These are phyloP conservation scores for Fraxinus quadrangulata DNA, from an alignment of 257 asterid genomes.

Conservation along the genomic window DNA sequence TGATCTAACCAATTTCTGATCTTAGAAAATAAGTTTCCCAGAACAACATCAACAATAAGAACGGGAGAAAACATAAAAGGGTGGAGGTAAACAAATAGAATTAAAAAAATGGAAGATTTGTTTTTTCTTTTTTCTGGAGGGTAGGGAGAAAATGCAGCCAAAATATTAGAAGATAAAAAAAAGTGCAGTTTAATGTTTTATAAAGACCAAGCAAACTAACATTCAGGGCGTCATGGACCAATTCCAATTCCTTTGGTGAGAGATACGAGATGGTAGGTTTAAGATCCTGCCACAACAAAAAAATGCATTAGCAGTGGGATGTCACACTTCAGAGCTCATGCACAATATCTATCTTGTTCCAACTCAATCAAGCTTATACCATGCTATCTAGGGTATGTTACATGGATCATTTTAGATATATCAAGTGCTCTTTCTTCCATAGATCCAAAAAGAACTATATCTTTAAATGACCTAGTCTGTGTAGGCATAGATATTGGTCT, in stretches of 20 bases:
- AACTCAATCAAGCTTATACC: background rate
- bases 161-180: background rate
- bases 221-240: constrained; percentile 64
- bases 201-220: constrained; percentile 48
- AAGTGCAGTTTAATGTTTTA: background rate
- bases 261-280: constrained; percentile 76
- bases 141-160: constrained; percentile 1
- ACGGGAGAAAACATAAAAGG: background rate
- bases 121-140: background rate
- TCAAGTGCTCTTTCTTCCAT: background rate
- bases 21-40: background rate
- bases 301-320: constrained; percentile 8
- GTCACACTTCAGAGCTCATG: constrained; percentile 6
- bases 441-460: background rate
- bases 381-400: background rate
- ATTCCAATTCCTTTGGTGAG: constrained; percentile 64
- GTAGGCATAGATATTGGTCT: background rate
- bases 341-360: background rate
- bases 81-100: background rate
- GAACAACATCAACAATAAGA: constrained; percentile 7
- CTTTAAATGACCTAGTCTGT: too few relatives aligned
- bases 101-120: background rate
- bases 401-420: background rate
- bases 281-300: constrained; percentile 62
- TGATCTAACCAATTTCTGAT: background rate